A percentile compares a stretch with the other conserved stretches of the same genome.
Evolutionary conservation across 441 rosid species (phyloP).

Genomic region (Erodium trifolium): DNA sequence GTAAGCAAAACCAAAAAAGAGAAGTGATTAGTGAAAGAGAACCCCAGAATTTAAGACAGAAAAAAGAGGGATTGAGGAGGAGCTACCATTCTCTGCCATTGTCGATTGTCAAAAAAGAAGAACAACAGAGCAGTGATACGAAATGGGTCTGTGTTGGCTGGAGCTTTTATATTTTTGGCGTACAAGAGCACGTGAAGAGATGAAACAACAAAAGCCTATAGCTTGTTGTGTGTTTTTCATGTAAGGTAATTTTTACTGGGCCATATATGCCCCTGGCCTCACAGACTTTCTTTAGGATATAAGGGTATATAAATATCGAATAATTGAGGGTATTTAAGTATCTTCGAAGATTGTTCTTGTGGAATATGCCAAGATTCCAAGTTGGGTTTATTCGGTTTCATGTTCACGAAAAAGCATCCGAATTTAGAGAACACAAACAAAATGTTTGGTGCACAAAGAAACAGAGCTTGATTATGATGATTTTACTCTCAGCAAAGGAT

Average conservation of each 20-base stretch:
- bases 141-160: too few relatives aligned
- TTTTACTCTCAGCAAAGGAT: too few relatives aligned
- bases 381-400: too few relatives aligned
- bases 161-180: background rate
- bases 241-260: background rate
- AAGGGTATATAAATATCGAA: too few relatives aligned
- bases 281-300: background rate
- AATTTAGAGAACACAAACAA: too few relatives aligned
- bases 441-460: too few relatives aligned
- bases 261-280: background rate
- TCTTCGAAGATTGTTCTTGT: too few relatives aligned
- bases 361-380: too few relatives aligned
- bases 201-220: background rate
- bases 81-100: conserved; percentile 56
- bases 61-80: conserved; percentile 5
- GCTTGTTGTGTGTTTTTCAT: too few relatives aligned
- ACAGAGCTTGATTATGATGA: too few relatives aligned
- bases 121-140: background rate
- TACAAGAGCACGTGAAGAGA: background rate
- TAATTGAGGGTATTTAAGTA: too few relatives aligned
- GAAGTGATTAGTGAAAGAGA: background rate
- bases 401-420: too few relatives aligned
- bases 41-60: background rate
- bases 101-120: background rate
- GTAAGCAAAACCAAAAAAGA: conserved; percentile 9